These are phyloP conservation scores for Ophiostoma sp. DNA, from an alignment of 2,329 filamentous ascomycete species.

Conservation along the genomic window DNA sequence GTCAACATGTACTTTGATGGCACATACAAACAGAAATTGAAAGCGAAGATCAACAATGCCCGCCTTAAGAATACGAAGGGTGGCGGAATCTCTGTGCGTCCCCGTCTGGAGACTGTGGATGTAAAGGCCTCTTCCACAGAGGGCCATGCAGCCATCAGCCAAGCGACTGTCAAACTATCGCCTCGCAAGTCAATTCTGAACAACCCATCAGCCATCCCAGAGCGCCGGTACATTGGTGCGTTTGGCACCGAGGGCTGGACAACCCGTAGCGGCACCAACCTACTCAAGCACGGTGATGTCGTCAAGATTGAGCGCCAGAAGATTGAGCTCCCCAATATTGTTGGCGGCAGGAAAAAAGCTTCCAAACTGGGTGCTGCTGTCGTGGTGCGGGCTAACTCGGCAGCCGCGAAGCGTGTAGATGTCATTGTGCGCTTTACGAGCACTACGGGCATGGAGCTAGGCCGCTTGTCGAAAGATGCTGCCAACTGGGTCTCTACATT, in stretches of 20 bases:
- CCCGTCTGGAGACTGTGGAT: not conserved
- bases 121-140: not conserved
- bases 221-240: constrained; percentile 72
- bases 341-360: constrained; percentile 38
- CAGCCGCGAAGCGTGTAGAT: constrained; percentile 65
- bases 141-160: not conserved
- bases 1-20: constrained; percentile 67
- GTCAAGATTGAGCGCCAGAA: constrained; percentile 83
- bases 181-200: constrained; percentile 13
- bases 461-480: constrained; percentile 76
- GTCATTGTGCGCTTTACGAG: constrained; percentile 90
- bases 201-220: constrained; percentile 33
- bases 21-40: constrained; percentile 46
- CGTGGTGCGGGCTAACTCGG: constrained; percentile 39
- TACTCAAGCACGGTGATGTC: constrained; percentile 75
- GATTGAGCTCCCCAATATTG: constrained; percentile 50
- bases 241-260: constrained; percentile 92
- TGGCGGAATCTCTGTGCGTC: not conserved
- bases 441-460: constrained; percentile 70
- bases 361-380: constrained; percentile 39
- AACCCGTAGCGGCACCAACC: constrained; percentile 69
- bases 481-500: constrained; percentile 89
- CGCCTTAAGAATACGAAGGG: not conserved
- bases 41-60: constrained; percentile 30
- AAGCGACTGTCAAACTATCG: constrained; percentile 18